Evolutionary conservation across 1,139 yeast genomes (phyloP).

Genomic region (Pichia sp.): DNA sequence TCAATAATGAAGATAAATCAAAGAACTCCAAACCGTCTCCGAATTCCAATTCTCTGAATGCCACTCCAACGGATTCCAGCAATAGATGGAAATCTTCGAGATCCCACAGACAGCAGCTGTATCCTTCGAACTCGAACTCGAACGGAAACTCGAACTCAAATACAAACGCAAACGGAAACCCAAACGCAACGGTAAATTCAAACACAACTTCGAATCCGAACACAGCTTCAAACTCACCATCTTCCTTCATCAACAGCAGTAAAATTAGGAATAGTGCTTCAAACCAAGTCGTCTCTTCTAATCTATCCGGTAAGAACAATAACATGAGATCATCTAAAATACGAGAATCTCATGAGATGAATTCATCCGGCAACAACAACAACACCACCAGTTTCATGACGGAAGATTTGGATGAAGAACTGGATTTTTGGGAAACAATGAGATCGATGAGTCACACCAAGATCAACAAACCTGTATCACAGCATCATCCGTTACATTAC

Average conservation of each 20-base stretch:
- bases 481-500: conserved; percentile 42
- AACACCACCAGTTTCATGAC: conserved; percentile 8
- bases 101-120: not conserved
- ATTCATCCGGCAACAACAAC: not conserved
- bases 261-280: not conserved
- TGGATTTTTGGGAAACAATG: conserved; percentile 68
- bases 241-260: not conserved
- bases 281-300: not conserved
- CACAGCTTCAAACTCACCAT: not conserved
- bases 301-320: not conserved
- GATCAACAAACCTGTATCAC: conserved; percentile 32
- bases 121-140: not conserved
- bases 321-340: not conserved
- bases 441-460: conserved; percentile 38
- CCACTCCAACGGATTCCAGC: not conserved
- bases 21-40: not conserved
- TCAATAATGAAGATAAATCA: conserved; percentile 25
- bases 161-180: not conserved
- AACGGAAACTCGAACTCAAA: not conserved
- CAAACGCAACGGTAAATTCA: not conserved
- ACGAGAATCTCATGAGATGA: not conserved
- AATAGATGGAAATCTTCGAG: not conserved
- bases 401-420: conserved; percentile 36
- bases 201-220: not conserved
- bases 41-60: not conserved